These are phyloP conservation scores for Sporothrix curviconia DNA, from an alignment of 2,329 filamentous ascomycete species.

Conservation along the genomic window DNA sequence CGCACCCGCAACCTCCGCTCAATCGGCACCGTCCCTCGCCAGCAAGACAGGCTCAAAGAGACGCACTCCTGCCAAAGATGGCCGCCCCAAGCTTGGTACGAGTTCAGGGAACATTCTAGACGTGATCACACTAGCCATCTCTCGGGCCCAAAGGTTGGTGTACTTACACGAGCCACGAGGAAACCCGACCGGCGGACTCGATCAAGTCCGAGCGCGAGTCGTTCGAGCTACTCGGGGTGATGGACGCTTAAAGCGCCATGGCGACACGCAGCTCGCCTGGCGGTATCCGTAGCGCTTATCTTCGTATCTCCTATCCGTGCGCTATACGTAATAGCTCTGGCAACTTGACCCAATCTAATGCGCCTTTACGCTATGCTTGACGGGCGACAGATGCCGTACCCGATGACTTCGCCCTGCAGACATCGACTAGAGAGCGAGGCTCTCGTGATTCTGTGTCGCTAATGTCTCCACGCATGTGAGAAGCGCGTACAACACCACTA, in stretches of 20 bases:
- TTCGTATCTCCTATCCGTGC: constrained; percentile 70
- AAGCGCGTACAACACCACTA: no score
- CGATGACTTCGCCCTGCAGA: constrained; percentile 59
- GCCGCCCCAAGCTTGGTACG: constrained; percentile 57
- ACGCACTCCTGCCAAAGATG: constrained; percentile 16
- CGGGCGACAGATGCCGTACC: no score
- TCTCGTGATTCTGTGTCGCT: no score
- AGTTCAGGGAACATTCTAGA: constrained; percentile 90
- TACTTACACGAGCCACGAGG: constrained; percentile 94
- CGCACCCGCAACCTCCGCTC: constrained; percentile 8
- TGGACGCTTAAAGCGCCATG: constrained; percentile 88
- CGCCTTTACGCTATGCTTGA: no score
- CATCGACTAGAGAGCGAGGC: no score
- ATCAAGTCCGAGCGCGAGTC: constrained; percentile 86
- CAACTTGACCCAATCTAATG: no score
- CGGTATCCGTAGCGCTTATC: constrained; percentile 73
- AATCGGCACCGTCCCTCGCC: constrained; percentile 10
- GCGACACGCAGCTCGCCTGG: constrained; percentile 79
- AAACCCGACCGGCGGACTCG: constrained; percentile 70
- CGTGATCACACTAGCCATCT: constrained; percentile 89
- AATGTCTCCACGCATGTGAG: no score
- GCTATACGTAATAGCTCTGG: no score
- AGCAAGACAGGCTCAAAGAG: background rate
- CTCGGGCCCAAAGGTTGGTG: constrained; percentile 87
- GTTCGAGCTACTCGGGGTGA: constrained; percentile 72